These are phyloP conservation scores for Mycena sp. DNA, from an alignment of 1,284 basidiomycete species.

Conservation along the genomic window DNA sequence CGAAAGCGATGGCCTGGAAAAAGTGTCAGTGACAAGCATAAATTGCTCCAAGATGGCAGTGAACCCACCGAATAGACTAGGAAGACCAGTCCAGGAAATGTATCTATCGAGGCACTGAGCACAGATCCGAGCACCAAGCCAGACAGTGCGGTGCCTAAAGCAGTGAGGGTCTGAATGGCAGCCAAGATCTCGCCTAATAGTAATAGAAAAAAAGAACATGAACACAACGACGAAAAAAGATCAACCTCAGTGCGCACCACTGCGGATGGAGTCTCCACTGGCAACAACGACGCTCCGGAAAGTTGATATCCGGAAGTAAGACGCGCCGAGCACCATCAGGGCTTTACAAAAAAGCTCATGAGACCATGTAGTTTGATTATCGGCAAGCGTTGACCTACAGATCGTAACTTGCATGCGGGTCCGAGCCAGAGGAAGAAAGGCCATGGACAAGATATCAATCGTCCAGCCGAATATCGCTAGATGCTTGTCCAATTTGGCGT, in stretches of 20 bases:
- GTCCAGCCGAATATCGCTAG: slow-evolving; percentile 11
- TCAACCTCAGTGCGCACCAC: neutral
- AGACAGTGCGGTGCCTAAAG: neutral
- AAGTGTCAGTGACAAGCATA: neutral
- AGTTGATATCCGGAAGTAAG: slow-evolving; percentile 6
- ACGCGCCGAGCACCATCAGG: neutral
- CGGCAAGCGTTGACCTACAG: neutral
- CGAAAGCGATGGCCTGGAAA: neutral
- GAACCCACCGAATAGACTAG: slow-evolving; percentile 8
- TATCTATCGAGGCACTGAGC: slow-evolving; percentile 1
- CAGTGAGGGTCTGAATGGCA: slow-evolving; percentile 6
- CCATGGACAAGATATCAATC: neutral
- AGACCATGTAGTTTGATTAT: neutral
- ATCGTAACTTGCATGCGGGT: neutral
- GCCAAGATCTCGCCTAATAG: slow-evolving; percentile 1
- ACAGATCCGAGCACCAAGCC: slow-evolving; percentile 11
- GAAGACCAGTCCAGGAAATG: slow-evolving; percentile 5
- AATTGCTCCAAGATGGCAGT: neutral
- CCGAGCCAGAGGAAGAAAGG: neutral
- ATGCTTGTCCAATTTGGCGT: slow-evolving; percentile 7
- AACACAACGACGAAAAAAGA: neutral
- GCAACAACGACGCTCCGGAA: slow-evolving; percentile 14
- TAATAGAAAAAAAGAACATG: neutral
- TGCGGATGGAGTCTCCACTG: slow-evolving; percentile 4
- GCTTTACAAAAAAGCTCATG: neutral